Conservation (phyloP, 169 alveolate species). For the Perkinsus marinus region DNA sequence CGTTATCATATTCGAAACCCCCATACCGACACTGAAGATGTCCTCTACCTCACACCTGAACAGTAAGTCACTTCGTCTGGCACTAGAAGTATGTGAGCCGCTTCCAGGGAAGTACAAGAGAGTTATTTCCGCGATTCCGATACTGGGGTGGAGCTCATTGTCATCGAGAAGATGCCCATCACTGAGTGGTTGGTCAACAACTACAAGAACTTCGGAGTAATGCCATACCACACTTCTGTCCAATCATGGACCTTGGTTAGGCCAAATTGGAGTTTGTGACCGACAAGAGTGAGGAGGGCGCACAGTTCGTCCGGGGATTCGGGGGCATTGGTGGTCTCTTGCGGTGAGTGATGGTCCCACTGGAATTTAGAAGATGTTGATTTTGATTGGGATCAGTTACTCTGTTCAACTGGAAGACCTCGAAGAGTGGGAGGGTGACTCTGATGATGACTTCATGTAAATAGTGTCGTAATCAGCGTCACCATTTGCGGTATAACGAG, state of each 20-base stretch:
- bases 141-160: constrained; percentile 70
- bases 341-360: too few species aligned
- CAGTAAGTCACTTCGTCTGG: constrained; percentile 32
- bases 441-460: not conserved
- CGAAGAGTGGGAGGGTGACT: not conserved
- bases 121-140: constrained; percentile 34
- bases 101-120: constrained; percentile 33
- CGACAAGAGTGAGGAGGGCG: constrained; percentile 93
- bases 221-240: not conserved
- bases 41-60: constrained; percentile 44
- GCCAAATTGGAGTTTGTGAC: constrained; percentile 86
- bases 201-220: constrained; percentile 75
- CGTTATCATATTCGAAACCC: constrained; percentile 41
- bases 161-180: constrained; percentile 69
- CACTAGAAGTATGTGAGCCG: not conserved
- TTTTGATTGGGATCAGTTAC: constrained; percentile 33
- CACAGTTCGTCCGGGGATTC: constrained; percentile 93
- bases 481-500: too few species aligned
- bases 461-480: not conserved
- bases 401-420: not conserved
- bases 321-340: constrained; percentile 98
- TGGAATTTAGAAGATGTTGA: too few species aligned
- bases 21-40: constrained; percentile 53
- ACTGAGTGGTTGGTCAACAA: constrained; percentile 94
- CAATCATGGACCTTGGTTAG: not conserved